phyloP scores from a whole-genome alignment of 1,284 basidiomycete genomes.

The Austroboletus novae-zelandiae region DNA sequence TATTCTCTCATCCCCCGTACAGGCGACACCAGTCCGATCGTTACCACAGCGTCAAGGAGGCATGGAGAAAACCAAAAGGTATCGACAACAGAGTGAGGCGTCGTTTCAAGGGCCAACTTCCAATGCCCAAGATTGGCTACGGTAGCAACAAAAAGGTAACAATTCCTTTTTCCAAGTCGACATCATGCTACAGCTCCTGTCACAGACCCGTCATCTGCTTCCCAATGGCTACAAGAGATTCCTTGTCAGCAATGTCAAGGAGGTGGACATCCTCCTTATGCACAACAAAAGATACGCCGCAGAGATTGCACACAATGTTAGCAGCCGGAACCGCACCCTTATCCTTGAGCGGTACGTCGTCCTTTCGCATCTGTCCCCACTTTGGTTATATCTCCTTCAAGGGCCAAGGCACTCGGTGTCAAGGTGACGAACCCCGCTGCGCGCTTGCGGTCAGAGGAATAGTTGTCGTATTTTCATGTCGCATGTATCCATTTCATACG shows the following conservation, averaged over 20 bases:
- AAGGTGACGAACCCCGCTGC: slow-evolving; percentile 96
- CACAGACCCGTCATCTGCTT: slow-evolving; percentile 85
- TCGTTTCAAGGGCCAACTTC: slow-evolving; percentile 92
- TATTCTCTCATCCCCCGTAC: slow-evolving; percentile 23
- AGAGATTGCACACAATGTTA: slow-evolving; percentile 97
- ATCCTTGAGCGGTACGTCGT: slow-evolving; percentile 82
- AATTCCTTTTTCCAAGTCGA: background rate
- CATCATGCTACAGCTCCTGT: slow-evolving; percentile 6
- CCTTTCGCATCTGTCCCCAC: background rate
- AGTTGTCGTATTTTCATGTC: slow-evolving; percentile 29
- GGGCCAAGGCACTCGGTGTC: slow-evolving; percentile 86
- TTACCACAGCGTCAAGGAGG: slow-evolving; percentile 92
- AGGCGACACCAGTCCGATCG: slow-evolving; percentile 98
- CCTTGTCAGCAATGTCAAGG: slow-evolving; percentile 87
- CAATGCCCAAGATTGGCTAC: slow-evolving; percentile 95
- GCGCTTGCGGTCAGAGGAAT: slow-evolving; percentile 94
- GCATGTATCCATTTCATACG: slow-evolving; percentile 42
- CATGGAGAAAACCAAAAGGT: slow-evolving; percentile 98
- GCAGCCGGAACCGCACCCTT: slow-evolving; percentile 91
- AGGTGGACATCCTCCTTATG: slow-evolving; percentile 93
- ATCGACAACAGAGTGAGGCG: slow-evolving; percentile 94
- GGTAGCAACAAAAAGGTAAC: slow-evolving; percentile 77
- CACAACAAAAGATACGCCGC: slow-evolving; percentile 98
- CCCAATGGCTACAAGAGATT: slow-evolving; percentile 95
- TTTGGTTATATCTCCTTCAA: slow-evolving; percentile 31